Conservation (phyloP, 2,329 filamentous ascomycete species). For the Fusarium phyllophilum region DNA sequence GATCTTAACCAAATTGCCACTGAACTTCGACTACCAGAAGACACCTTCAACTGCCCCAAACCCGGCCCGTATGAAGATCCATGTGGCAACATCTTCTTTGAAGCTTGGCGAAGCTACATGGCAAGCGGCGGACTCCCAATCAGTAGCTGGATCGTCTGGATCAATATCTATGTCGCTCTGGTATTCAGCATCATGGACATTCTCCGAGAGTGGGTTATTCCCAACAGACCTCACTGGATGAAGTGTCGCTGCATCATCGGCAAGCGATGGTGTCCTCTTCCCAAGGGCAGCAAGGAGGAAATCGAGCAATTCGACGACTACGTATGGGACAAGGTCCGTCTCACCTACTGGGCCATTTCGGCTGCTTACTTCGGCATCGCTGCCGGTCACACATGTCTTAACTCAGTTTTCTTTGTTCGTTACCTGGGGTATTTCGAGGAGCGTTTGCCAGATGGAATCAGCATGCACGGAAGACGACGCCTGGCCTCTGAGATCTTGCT, state of each 20-base stretch:
- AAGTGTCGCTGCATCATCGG: conserved; percentile 41
- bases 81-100: conserved; percentile 43
- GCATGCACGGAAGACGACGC: conserved; percentile 34
- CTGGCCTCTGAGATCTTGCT: conserved; percentile 26
- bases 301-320: conserved; percentile 42
- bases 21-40: conserved; percentile 35
- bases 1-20: conserved; percentile 38
- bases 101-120: conserved; percentile 39
- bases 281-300: conserved; percentile 41
- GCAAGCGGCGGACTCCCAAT: conserved; percentile 26
- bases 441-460: conserved; percentile 39
- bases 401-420: conserved; percentile 29
- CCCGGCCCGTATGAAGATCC: conserved; percentile 26
- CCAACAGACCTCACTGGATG: conserved; percentile 43
- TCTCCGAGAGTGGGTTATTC: conserved; percentile 40
- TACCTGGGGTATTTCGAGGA: conserved; percentile 35
- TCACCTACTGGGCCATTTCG: conserved; percentile 39
- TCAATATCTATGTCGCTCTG: conserved; percentile 28
- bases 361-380: conserved; percentile 32
- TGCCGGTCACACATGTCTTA: conserved; percentile 29
- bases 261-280: conserved; percentile 41
- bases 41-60: conserved; percentile 35
- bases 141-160: conserved; percentile 27
- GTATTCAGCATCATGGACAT: conserved; percentile 21
- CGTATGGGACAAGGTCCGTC: conserved; percentile 42